Evolutionary conservation across 2,329 filamentous ascomycete genomes (phyloP).

Genomic region (Rhynchosporium agropyri): DNA sequence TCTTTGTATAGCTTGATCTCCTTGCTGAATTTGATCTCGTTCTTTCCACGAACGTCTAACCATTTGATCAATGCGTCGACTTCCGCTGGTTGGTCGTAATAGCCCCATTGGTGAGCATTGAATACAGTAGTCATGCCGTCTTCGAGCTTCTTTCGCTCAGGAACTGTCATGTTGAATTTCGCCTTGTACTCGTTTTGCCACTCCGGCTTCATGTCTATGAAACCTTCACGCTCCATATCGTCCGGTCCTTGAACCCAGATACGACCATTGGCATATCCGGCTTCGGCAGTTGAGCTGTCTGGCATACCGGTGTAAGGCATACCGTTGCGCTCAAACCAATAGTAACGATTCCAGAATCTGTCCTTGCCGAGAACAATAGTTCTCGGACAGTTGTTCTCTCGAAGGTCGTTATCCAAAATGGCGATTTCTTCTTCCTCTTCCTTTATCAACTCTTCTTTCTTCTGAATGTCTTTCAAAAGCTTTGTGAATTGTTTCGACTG

Average conservation of each 20-base stretch:
- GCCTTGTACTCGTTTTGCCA: slow-evolving; percentile 74
- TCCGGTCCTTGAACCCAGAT: slow-evolving; percentile 97
- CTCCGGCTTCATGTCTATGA: slow-evolving; percentile 75
- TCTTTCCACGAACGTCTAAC: slow-evolving; percentile 84
- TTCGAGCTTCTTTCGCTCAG: slow-evolving; percentile 81
- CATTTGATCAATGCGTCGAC: slow-evolving; percentile 81
- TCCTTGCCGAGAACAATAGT: slow-evolving; percentile 90
- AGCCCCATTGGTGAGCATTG: slow-evolving; percentile 85
- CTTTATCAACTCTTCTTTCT: slow-evolving; percentile 78
- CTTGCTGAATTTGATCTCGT: slow-evolving; percentile 86
- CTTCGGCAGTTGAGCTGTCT: slow-evolving; percentile 81
- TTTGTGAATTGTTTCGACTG: slow-evolving; percentile 89
- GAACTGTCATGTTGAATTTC: slow-evolving; percentile 79
- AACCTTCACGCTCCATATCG: slow-evolving; percentile 81
- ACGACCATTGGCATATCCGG: slow-evolving; percentile 89
- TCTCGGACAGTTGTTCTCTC: slow-evolving; percentile 90
- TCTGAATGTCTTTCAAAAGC: slow-evolving; percentile 84
- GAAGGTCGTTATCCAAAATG: slow-evolving; percentile 85
- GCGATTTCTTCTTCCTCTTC: slow-evolving; percentile 85
- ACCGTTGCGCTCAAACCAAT: slow-evolving; percentile 98
- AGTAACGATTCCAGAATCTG: slow-evolving; percentile 97
- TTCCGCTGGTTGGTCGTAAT: slow-evolving; percentile 78
- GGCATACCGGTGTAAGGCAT: slow-evolving; percentile 94
- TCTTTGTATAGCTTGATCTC: slow-evolving; percentile 78
- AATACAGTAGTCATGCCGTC: slow-evolving; percentile 81